Base-by-base conservation (phyloP, 2,329 filamentous ascomycete genomes). In the Scolecobasidium constrictum region DNA sequence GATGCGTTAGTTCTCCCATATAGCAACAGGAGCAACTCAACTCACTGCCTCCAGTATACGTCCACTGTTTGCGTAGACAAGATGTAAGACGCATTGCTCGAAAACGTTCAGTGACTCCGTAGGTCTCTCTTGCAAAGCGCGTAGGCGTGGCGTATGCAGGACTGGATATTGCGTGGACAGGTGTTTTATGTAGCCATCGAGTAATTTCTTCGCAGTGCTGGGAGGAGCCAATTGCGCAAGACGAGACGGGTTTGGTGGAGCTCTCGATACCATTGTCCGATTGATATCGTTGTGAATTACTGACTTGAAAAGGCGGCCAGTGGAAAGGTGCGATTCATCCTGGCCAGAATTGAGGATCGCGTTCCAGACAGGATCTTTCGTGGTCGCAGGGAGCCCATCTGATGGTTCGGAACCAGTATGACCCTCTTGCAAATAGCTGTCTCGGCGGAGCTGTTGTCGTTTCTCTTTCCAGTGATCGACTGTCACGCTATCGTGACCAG, bases 31-130 rank as follows among this genome's bases (percentile, higher is more conserved):
- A n/a, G n/a, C n/a, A n/a, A n/a, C n/a, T n/a, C n/a, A n/a, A n/a
- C n/a, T 22, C 38, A 48, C 55, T 2, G 50, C 53, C 37, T 56
- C 51, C 3, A 59, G 46, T 42, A 58, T 57, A 5, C 56, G 51
- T 5, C 53, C 54, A 7, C 51, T 53, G 20, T 51, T 56, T 13
- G 57, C 56, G 40, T 59, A 58, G 9, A 59, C 49, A 2, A 58
- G 46, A 38, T 59, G 55, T n/a, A 58, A 38, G 11, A 51, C 38
- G 13, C 48, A 49, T 18, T 39, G 49, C 35, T 48, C 47, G 28
- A 16, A 21, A 17, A 31, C 4, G 37, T 55, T 50, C 3, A 35
- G 41, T 4, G 55, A 39, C 3, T 34, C 36, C 2, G 35, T 12
- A 13, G 52, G 46, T 23, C 50, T 43, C 5, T 46, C 35, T 35